A percentile compares a stretch with the other conserved stretches of the same genome.
Conservation (phyloP, 2,329 filamentous ascomycete species). For the Karstenula rhodostoma region DNA sequence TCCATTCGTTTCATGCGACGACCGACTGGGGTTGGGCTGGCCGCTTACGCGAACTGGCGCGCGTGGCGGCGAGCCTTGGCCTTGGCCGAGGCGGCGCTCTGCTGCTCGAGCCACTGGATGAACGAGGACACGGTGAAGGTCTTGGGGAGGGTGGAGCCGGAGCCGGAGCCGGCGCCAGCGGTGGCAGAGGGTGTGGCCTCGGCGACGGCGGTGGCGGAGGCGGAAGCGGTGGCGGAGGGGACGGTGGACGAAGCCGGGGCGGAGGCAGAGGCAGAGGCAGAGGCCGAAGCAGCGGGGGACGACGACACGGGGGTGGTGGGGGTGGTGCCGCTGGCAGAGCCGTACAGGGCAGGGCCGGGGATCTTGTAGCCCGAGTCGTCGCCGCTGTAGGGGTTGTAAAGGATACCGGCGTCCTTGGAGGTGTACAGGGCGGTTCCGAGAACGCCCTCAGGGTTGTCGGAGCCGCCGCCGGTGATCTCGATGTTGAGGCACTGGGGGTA, state of each 20-base stretch:
- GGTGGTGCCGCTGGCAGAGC: conserved; percentile 24
- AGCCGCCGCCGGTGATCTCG: conserved; percentile 58
- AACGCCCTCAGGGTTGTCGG: conserved; percentile 55
- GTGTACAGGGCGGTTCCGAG: conserved; percentile 60
- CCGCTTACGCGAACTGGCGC: conserved; percentile 30
- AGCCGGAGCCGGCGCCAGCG: conserved; percentile 20
- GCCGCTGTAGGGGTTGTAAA: conserved; percentile 53
- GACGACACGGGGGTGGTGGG: conserved; percentile 16
- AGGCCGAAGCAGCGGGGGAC: conserved; percentile 20
- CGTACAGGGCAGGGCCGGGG: conserved; percentile 54
- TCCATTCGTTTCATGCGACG: no score
- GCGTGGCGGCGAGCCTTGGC: conserved; percentile 40
- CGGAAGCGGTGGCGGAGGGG: conserved; percentile 9
- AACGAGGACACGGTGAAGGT: conserved; percentile 46
- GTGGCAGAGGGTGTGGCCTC: conserved; percentile 14
- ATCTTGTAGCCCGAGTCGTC: conserved; percentile 48
- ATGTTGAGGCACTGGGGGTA: conserved; percentile 64
- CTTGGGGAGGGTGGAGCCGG: conserved; percentile 31
- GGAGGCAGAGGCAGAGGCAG: neutral
- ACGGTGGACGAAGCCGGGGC: conserved; percentile 19
- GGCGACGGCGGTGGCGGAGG: conserved; percentile 13
- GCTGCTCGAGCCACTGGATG: conserved; percentile 44
- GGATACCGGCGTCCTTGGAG: conserved; percentile 50
- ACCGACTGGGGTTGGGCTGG: neutral
- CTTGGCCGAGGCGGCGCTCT: conserved; percentile 25